Evolutionary conservation across 805 yeast genomes (phyloP), one percentile per base, ranked within the genome.

Genomic region (Ogataea sp.): DNA sequence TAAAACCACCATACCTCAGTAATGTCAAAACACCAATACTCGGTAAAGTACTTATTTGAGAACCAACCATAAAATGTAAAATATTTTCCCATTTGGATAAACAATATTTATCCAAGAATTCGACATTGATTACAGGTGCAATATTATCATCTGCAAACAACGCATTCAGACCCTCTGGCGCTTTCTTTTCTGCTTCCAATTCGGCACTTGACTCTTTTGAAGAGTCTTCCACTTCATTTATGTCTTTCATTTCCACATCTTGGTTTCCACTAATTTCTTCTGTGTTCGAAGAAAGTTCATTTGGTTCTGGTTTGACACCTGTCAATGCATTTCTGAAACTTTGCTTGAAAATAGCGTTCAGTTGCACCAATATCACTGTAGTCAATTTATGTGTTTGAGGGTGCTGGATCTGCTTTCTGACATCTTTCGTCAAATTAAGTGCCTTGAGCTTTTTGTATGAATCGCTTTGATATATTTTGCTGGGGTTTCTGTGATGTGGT

Each of bases 1-100:
- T 89, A 38, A 93, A 67, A 2, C 90, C 90, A 44, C 95, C 82
- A 63, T 80, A 87, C 46, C 75, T 72, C 36, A 93, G 65, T 21
- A 93, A 65, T 15, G 78, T 73, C 37, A 93, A 65, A 1, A 90
- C 97, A 15, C 90, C 89, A n/a, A 73, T 71, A 36, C 89, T 80
- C 3, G 96, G 96, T 2, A 75, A 64, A 15, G 68, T 71, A 10
- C 74, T 68, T 34, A 80, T 63, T 38, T 85, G 84, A 0, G 97
- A 86, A 2, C 97, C 96, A 33, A 93, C 99, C 97, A 93, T 90
- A 64, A 82, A 93, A 67, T 93, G 97, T 50, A 93, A 67, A 49
- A 93, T 90, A 7, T 86, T 77, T 56, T 93, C 99, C 98, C 98
- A 93, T 55, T 83, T 87, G 34, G 71, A 74, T 6, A 87, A 73